phyloP scores from a whole-genome alignment of 352 stramenopile species.

The Globisporangium solare region DNA sequence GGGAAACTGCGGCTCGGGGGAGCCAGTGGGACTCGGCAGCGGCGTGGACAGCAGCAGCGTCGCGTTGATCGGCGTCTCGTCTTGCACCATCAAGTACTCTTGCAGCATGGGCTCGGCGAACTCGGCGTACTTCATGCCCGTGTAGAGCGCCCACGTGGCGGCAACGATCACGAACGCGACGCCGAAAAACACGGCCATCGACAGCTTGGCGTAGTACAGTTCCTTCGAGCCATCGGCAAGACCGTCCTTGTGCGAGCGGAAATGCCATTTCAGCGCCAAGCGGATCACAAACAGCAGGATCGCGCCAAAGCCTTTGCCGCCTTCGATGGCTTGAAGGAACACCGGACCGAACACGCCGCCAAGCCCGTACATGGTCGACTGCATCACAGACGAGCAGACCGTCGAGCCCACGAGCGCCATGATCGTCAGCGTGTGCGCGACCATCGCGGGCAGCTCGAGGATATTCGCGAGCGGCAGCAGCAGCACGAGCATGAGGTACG shows the following conservation, averaged over 20 bases:
- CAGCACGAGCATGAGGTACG: constrained; percentile 52
- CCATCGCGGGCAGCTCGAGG: constrained; percentile 29
- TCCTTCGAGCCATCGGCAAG: constrained; percentile 7
- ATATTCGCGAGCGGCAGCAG: constrained; percentile 60
- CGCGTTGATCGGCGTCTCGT: constrained; percentile 44
- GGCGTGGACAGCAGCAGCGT: constrained; percentile 42
- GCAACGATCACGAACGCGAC: constrained; percentile 50
- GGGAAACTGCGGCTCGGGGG: constrained; percentile 13
- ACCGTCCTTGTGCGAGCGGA: constrained; percentile 15
- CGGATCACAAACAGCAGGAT: constrained; percentile 67
- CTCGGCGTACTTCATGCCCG: constrained; percentile 37
- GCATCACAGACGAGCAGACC: constrained; percentile 59
- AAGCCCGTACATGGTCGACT: constrained; percentile 70
- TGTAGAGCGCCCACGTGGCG: constrained; percentile 54
- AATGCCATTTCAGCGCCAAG: constrained; percentile 53
- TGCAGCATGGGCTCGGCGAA: constrained; percentile 62
- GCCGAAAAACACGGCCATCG: constrained; percentile 66
- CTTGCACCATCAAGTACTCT: constrained; percentile 65
- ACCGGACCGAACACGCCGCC: constrained; percentile 70
- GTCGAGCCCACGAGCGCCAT: constrained; percentile 60
- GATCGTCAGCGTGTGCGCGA: constrained; percentile 57
- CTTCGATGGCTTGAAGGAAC: constrained; percentile 78
- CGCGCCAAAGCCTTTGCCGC: constrained; percentile 70
- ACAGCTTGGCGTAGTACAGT: constrained; percentile 23
- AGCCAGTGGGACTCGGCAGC: constrained; percentile 29